Percentiles rank a stretch among this genome's conserved stretches.
Evolutionary conservation across 306 rosid species (phyloP).

Genomic region (Purshia tridentata): DNA sequence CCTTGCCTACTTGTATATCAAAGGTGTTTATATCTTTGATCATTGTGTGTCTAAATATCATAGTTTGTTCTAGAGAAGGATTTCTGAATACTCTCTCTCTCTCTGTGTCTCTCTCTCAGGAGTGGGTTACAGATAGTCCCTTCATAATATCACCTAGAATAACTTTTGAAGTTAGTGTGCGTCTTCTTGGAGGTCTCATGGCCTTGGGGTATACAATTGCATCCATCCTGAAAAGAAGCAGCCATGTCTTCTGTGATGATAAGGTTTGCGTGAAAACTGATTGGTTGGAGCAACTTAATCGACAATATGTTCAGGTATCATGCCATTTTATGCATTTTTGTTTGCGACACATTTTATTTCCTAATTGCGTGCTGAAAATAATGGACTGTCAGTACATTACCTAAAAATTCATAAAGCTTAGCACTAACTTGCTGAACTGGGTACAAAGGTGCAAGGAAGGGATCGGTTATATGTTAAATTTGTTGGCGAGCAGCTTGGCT

Average conservation of each 20-base stretch:
- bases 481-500: constrained; percentile 69
- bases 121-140: constrained; percentile 97
- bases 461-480: constrained; percentile 68
- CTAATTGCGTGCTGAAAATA: neutral
- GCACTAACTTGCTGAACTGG: constrained; percentile 28
- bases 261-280: constrained; percentile 81
- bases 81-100: constrained; percentile 6
- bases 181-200: constrained; percentile 99
- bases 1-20: neutral
- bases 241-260: constrained; percentile 76
- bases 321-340: constrained; percentile 13
- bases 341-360: neutral
- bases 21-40: neutral
- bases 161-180: constrained; percentile 96
- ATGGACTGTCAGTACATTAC: neutral
- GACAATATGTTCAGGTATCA: constrained; percentile 84
- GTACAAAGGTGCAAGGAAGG: constrained; percentile 89
- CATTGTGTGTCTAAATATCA: neutral
- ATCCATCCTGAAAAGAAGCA: constrained; percentile 85
- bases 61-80: neutral
- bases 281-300: constrained; percentile 96
- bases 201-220: constrained; percentile 99
- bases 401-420: constrained; percentile 7
- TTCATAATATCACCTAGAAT: constrained; percentile 98
- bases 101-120: constrained; percentile 46